Percentiles rank a stretch among this genome's conserved stretches.
These are phyloP conservation scores for Lactifluus pinguis DNA, from an alignment of 768 basidiomycete species.

Conservation along the genomic window DNA sequence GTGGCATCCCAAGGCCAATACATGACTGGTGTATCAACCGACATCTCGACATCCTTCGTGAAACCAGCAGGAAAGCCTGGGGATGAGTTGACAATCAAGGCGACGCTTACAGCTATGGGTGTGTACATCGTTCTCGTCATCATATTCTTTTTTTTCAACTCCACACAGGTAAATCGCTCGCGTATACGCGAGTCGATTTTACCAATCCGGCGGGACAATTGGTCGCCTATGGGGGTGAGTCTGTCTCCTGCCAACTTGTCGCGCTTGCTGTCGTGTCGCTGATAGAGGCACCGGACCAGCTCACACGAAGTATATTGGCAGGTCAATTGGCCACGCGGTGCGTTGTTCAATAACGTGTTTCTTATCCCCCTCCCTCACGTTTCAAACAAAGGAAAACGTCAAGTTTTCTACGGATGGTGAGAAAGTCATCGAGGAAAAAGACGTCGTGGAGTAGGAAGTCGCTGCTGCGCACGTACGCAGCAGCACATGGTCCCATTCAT, in stretches of 20 bases:
- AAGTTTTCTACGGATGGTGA: constrained; percentile 77
- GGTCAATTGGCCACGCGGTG: constrained; percentile 42
- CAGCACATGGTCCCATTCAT: background rate
- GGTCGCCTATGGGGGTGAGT: constrained; percentile 74
- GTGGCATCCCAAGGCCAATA: constrained; percentile 73
- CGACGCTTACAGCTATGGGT: constrained; percentile 66
- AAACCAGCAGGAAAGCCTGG: constrained; percentile 66
- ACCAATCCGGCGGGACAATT: constrained; percentile 53
- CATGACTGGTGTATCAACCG: constrained; percentile 85
- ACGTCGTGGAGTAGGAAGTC: constrained; percentile 31
- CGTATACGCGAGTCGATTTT: constrained; percentile 77
- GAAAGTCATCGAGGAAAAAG: constrained; percentile 54
- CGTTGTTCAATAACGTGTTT: constrained; percentile 21
- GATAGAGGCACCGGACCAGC: constrained; percentile 34
- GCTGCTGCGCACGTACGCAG: constrained; percentile 14
- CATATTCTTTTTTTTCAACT: background rate
- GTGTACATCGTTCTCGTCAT: background rate
- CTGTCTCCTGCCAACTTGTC: background rate
- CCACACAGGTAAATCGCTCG: constrained; percentile 58
- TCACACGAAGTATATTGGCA: constrained; percentile 82
- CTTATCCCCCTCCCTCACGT: constrained; percentile 30
- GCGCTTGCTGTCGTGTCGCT: background rate
- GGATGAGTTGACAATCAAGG: constrained; percentile 56
- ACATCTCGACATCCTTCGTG: constrained; percentile 70
- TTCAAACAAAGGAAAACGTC: constrained; percentile 49